Conservation (phyloP, 1,284 basidiomycete genomes). For the Ceratobasidium sp. region DNA sequence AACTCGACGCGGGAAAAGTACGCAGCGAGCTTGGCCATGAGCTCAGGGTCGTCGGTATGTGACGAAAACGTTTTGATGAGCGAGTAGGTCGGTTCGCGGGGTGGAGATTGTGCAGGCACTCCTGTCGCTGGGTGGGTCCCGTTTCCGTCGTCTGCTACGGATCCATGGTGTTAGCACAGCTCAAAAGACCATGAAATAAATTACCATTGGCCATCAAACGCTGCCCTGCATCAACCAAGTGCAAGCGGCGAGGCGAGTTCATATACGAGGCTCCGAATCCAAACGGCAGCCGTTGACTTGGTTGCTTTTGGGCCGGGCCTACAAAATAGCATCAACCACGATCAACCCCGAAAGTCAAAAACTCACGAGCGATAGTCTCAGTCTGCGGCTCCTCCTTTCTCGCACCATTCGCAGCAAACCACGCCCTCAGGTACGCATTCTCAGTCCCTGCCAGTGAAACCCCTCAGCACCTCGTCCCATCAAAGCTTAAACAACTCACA, state of each 20-base stretch:
- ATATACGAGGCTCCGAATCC: conserved; percentile 67
- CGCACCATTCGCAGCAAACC: conserved; percentile 65
- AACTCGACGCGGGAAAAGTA: conserved; percentile 77
- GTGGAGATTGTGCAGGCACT: conserved; percentile 43
- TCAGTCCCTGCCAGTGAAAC: conserved; percentile 75
- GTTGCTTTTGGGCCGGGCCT: conserved; percentile 45
- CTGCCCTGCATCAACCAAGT: conserved; percentile 82
- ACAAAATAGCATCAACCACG: conserved; percentile 52
- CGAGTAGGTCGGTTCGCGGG: conserved; percentile 69
- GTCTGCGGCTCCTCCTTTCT: conserved; percentile 45
- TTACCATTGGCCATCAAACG: conserved; percentile 70
- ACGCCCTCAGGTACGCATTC: conserved; percentile 82
- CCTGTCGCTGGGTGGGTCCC: not conserved
- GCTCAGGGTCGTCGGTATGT: conserved; percentile 61
- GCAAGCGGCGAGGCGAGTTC: conserved; percentile 78
- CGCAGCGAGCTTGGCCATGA: conserved; percentile 63
- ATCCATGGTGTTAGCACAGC: not conserved
- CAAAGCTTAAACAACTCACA: conserved; percentile 64
- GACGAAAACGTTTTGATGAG: conserved; percentile 82
- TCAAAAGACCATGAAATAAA: not conserved
- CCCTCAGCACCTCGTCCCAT: not conserved
- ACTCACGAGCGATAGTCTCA: conserved; percentile 39
- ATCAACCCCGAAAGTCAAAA: conserved; percentile 51
- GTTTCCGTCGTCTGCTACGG: conserved; percentile 26
- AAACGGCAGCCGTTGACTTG: conserved; percentile 53